Percentiles rank a stretch among this genome's conserved stretches.
Evolutionary conservation across 2,329 filamentous ascomycete species (phyloP).

Genomic region (Pseudogymnoascus sp.): DNA sequence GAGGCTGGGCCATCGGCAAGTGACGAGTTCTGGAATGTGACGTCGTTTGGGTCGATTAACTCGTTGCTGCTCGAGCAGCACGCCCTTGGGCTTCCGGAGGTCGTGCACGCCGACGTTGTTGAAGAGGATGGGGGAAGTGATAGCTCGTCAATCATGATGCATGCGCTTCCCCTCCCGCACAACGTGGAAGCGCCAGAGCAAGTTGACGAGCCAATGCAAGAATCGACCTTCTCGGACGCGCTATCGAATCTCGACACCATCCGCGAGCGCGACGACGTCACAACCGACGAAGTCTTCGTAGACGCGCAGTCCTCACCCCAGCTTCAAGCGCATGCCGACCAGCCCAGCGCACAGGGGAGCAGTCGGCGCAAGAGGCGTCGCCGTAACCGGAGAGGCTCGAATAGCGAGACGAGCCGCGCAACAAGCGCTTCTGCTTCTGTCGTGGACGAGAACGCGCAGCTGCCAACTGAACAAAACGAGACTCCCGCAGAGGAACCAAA

Average conservation of each 20-base stretch:
- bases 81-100: neutral
- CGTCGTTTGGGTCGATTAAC: neutral
- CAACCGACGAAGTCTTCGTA: constrained; percentile 20
- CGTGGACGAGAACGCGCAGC: neutral
- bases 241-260: neutral
- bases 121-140: neutral
- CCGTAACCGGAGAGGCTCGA: neutral
- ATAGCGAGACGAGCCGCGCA: neutral
- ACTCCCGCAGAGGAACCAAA: neutral
- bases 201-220: neutral
- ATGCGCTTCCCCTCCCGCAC: neutral
- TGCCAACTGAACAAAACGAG: neutral
- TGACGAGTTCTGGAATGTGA: neutral
- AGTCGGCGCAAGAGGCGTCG: neutral
- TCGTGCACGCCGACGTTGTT: neutral
- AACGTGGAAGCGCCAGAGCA: neutral
- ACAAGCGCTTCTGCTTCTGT: neutral
- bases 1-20: neutral
- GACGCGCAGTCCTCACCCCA: constrained; percentile 23
- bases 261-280: neutral
- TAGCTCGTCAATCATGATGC: neutral
- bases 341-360: neutral
- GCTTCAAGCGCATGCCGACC: neutral
- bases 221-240: neutral
- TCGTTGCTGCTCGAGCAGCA: neutral